A percentile compares a stretch with the other conserved stretches of the same genome.
phyloP scores from a whole-genome alignment of 2,329 filamentous ascomycete species.

The Fusarium proliferatum region DNA sequence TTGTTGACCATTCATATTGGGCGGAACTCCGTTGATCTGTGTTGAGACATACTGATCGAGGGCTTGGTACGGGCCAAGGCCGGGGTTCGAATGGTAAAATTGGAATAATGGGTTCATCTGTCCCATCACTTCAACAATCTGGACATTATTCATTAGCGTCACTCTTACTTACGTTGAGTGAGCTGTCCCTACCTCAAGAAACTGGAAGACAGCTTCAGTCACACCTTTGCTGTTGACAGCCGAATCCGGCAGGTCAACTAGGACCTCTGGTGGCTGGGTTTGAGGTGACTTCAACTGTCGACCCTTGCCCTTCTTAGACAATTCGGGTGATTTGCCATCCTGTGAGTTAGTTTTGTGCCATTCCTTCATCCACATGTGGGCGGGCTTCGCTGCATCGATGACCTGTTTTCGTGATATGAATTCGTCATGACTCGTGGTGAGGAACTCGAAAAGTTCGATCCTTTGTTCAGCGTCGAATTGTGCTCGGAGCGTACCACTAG shows the following conservation, averaged over 20 bases:
- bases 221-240: slow-evolving; percentile 69
- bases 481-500: slow-evolving; percentile 79
- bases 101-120: slow-evolving; percentile 73
- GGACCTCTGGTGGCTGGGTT: slow-evolving; percentile 66
- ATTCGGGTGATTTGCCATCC: slow-evolving; percentile 72
- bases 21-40: slow-evolving; percentile 55
- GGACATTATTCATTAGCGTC: slow-evolving; percentile 39
- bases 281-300: slow-evolving; percentile 70
- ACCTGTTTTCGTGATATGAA: slow-evolving; percentile 78
- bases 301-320: slow-evolving; percentile 73
- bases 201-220: slow-evolving; percentile 70
- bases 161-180: slow-evolving; percentile 32
- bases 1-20: slow-evolving; percentile 60
- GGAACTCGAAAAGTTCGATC: slow-evolving; percentile 87
- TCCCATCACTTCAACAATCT: slow-evolving; percentile 74
- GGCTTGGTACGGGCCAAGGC: slow-evolving; percentile 66
- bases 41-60: slow-evolving; percentile 69
- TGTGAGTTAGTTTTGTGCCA: slow-evolving; percentile 69
- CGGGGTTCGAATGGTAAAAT: slow-evolving; percentile 66
- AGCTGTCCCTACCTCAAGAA: slow-evolving; percentile 66
- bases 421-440: slow-evolving; percentile 81
- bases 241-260: slow-evolving; percentile 68
- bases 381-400: slow-evolving; percentile 69
- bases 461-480: slow-evolving; percentile 83
- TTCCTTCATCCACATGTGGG: slow-evolving; percentile 73